Conservation (phyloP, 495 filamentous ascomycete genomes). For the Lindgomyces ingoldianus region DNA sequence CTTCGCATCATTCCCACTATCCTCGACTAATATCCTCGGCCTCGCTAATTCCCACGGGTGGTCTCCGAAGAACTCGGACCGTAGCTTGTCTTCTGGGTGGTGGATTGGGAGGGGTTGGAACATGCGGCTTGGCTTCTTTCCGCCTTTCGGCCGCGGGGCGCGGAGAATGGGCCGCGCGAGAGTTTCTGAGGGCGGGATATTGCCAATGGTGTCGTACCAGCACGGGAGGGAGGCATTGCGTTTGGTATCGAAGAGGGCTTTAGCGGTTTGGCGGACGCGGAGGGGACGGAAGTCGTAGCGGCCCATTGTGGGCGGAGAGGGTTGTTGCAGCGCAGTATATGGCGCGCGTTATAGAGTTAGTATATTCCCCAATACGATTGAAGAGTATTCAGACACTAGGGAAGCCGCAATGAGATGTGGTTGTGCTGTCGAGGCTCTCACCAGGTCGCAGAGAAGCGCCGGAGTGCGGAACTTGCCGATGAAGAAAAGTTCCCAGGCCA, state of each 20-base stretch:
- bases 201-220: constrained; percentile 74
- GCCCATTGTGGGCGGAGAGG: constrained; percentile 54
- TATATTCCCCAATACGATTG: background rate
- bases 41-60: constrained; percentile 97
- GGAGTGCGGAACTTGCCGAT: constrained; percentile 22
- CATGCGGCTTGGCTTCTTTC: constrained; percentile 64
- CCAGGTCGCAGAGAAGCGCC: constrained; percentile 14
- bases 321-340: background rate
- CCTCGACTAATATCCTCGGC: constrained; percentile 80
- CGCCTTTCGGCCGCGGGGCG: constrained; percentile 19
- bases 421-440: background rate
- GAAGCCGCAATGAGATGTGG: background rate
- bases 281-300: constrained; percentile 72
- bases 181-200: constrained; percentile 77
- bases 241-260: constrained; percentile 56
- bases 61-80: constrained; percentile 80
- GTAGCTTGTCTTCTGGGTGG: constrained; percentile 84
- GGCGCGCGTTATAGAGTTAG: constrained; percentile 8
- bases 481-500: constrained; percentile 14
- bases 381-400: background rate
- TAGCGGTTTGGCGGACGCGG: constrained; percentile 68
- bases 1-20: constrained; percentile 76
- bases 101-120: constrained; percentile 76
- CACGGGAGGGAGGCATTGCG: constrained; percentile 58
- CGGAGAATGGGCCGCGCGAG: constrained; percentile 61